Evolutionary conservation across 129 eudicot species (phyloP), one percentile per base, ranked within the genome.

Genomic region (Chrysanthemum makinoi): DNA sequence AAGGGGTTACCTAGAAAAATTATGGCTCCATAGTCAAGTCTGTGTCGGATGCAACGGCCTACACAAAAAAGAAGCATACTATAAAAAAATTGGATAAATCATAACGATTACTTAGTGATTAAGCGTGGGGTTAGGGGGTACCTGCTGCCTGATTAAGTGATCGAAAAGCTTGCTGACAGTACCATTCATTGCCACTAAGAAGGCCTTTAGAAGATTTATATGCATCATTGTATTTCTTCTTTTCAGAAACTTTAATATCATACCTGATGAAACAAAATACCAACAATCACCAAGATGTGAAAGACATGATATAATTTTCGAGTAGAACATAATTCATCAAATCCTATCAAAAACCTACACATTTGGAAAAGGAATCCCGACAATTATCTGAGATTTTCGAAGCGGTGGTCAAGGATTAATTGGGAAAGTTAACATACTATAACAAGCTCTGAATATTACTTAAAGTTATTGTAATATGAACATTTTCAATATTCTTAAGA

Each of bases 121-220:
- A 33, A 0, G 1, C 2, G 43, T 4, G 6, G 43, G 43, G 44
- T 7, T 30, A 30, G 44, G 9, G 9, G 63, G 69, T 85, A 93
- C 98, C 98, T 83, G 98, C 86, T 66, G 98, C 98, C 76, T 94
- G 98, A 81, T 94, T 94, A 55, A 94, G 93, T 69, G 98, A 96
- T 68, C 96, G 78, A 66, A 89, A 94, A 76, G 98, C 96, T 82
- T 87, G 98, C 60, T 89, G 92, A 76, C 98, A 89, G 75, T 94
- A 94, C 97, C 98, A 94, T 63, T 89, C 96, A 16, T 69, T 94
- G 64, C 98, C 97, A 59, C 91, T 84, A 24, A 87, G 77, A 71
- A 94, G 98, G 72, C 75, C 84, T 78, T 84, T 94, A 2, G 96
- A 83, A 44, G 70, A 79, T 74, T 75, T 86, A 62, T 76, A 75